Conservation (phyloP, 352 stramenopile genomes). For the Globisporangium sylvaticum region DNA sequence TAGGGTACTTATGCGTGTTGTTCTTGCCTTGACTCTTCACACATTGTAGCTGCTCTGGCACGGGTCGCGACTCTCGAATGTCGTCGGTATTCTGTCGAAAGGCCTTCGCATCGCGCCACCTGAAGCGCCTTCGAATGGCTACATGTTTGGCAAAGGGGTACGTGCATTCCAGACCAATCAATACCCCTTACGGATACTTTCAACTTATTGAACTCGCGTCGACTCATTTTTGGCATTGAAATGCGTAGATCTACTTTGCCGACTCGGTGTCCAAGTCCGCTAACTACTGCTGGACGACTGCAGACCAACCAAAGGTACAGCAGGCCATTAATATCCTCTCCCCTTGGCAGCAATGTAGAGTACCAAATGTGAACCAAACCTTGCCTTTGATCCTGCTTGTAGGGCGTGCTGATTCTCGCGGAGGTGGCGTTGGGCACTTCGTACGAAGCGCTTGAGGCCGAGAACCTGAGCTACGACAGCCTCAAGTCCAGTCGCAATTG, state of each 20-base stretch:
- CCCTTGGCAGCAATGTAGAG: not conserved
- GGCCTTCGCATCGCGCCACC: conserved; percentile 77
- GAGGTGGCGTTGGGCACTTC: conserved; percentile 57
- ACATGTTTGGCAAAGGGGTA: conserved; percentile 87
- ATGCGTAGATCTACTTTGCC: conserved; percentile 89
- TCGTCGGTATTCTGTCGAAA: conserved; percentile 75
- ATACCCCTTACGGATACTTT: not conserved
- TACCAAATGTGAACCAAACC: not conserved
- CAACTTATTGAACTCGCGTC: too few relatives aligned
- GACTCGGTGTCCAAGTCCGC: conserved; percentile 79
- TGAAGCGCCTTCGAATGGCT: conserved; percentile 74
- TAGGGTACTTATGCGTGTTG: not conserved
- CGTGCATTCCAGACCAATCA: not conserved
- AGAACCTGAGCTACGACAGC: conserved; percentile 48
- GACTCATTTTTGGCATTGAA: too few relatives aligned
- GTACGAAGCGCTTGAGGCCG: conserved; percentile 42
- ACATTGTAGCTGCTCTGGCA: conserved; percentile 64
- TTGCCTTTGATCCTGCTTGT: not conserved
- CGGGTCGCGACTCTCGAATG: conserved; percentile 72
- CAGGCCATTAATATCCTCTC: not conserved
- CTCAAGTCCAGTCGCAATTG: conserved; percentile 32
- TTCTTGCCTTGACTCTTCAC: not conserved
- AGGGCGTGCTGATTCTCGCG: conserved; percentile 46
- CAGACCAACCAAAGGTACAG: conserved; percentile 45
- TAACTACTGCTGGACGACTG: conserved; percentile 78